Conservation (phyloP, 1,139 yeast species). For the Candida tetrigidarum region DNA sequence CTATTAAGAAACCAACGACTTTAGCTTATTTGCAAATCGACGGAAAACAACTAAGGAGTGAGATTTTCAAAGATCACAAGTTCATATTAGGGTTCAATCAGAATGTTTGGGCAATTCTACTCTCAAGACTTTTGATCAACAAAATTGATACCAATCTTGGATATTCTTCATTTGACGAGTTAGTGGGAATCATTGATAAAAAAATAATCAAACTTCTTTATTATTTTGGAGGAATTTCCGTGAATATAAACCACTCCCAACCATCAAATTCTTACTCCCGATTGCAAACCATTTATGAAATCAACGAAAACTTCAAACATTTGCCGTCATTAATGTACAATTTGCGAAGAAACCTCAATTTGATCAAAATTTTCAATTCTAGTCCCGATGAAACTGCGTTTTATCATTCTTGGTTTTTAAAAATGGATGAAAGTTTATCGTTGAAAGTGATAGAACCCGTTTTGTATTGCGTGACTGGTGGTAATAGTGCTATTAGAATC, state of each 20-base stretch:
- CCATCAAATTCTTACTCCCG: conserved; percentile 28
- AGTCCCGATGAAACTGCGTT: conserved; percentile 51
- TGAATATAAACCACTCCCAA: conserved; percentile 15
- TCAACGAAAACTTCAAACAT: conserved; percentile 30
- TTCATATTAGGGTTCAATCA: conserved; percentile 37
- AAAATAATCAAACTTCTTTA: conserved; percentile 31
- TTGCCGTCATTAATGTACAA: conserved; percentile 35
- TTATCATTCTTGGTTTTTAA: conserved; percentile 37
- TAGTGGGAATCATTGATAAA: conserved; percentile 29
- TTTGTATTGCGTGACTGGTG: conserved; percentile 21
- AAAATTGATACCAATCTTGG: conserved; percentile 42
- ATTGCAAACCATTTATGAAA: conserved; percentile 23
- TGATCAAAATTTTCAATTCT: conserved; percentile 41
- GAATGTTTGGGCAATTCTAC: conserved; percentile 32
- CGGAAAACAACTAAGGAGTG: conserved; percentile 22
- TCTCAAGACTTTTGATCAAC: conserved; percentile 35
- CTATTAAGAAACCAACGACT: conserved; percentile 36
- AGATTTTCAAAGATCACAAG: conserved; percentile 29
- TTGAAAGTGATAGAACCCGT: conserved; percentile 32
- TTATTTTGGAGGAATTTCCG: conserved; percentile 35
- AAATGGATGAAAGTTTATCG: conserved; percentile 22
- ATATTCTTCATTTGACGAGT: conserved; percentile 34
- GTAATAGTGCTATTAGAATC: conserved; percentile 12
- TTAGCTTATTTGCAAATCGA: conserved; percentile 21
- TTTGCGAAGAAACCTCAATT: conserved; percentile 38